Conservation (phyloP, 2,329 filamentous ascomycete species). For the Lachnellula cervina region DNA sequence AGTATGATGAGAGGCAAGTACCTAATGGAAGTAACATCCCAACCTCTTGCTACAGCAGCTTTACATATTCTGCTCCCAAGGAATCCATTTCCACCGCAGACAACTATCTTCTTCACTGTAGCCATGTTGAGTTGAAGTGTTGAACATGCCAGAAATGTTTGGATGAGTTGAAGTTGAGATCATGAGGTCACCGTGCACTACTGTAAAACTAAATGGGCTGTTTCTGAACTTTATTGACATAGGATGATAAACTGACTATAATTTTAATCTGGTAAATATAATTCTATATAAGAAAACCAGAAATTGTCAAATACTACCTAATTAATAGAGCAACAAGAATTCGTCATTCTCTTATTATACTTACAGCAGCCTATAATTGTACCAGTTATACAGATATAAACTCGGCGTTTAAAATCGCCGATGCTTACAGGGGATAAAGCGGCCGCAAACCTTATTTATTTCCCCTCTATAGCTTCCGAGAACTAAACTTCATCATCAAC, state of each 20-base stretch:
- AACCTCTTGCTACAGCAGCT: slow-evolving; percentile 76
- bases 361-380: neutral
- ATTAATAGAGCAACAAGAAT: too few relatives aligned
- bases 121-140: slow-evolving; percentile 4
- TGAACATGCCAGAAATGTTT: neutral
- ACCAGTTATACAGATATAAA: neutral
- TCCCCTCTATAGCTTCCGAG: neutral
- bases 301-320: too few relatives aligned
- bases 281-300: too few relatives aligned
- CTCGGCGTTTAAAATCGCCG: neutral
- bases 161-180: neutral
- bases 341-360: too few relatives aligned
- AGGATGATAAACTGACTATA: too few relatives aligned
- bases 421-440: neutral
- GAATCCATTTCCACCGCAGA: slow-evolving; percentile 92
- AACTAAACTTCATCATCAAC: neutral
- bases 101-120: slow-evolving; percentile 69
- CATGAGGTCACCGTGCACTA: too few relatives aligned
- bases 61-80: slow-evolving; percentile 86
- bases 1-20: slow-evolving; percentile 35
- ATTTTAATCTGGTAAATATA: too few relatives aligned
- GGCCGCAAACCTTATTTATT: neutral
- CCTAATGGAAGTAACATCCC: slow-evolving; percentile 92
- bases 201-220: too few relatives aligned
- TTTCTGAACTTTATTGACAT: too few relatives aligned